These are phyloP conservation scores for Boletus patriciae DNA, from an alignment of 768 basidiomycete species.

Conservation along the genomic window DNA sequence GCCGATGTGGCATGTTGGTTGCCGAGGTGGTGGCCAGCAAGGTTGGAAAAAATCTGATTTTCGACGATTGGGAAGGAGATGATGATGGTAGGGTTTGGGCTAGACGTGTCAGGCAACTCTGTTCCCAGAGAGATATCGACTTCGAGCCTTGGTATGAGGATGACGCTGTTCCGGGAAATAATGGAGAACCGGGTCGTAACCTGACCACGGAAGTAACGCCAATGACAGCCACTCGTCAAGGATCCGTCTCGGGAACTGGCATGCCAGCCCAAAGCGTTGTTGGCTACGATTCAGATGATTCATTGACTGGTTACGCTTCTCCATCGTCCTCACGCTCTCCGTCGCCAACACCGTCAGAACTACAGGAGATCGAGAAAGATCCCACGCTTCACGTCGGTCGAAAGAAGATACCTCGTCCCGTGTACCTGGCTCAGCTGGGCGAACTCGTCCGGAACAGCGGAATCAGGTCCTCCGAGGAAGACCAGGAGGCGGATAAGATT, in stretches of 20 bases:
- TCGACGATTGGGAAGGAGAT: slow-evolving; percentile 82
- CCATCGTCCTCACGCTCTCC: slow-evolving; percentile 63
- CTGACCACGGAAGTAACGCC: slow-evolving; percentile 15
- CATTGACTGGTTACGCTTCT: slow-evolving; percentile 76
- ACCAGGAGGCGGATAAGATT: slow-evolving; percentile 69
- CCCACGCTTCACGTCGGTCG: slow-evolving; percentile 72
- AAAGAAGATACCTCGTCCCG: slow-evolving; percentile 75
- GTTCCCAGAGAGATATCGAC: slow-evolving; percentile 53
- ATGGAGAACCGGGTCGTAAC: slow-evolving; percentile 8
- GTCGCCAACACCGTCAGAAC: slow-evolving; percentile 79
- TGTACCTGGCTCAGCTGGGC: slow-evolving; percentile 86
- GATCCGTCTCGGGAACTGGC: neutral
- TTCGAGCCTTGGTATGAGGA: slow-evolving; percentile 33
- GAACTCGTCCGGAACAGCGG: slow-evolving; percentile 68
- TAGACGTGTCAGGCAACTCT: slow-evolving; percentile 54
- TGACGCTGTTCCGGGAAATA: slow-evolving; percentile 1
- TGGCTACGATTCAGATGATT: slow-evolving; percentile 78
- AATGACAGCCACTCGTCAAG: slow-evolving; percentile 1
- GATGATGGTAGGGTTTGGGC: slow-evolving; percentile 67
- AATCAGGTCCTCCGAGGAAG: slow-evolving; percentile 50
- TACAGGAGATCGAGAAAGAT: slow-evolving; percentile 82
- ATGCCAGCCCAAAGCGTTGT: slow-evolving; percentile 15
- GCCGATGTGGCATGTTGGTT: slow-evolving; percentile 89
- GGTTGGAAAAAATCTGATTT: slow-evolving; percentile 66
- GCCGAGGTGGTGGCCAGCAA: slow-evolving; percentile 75